Evolutionary conservation across 768 basidiomycete genomes (phyloP), one percentile per base, ranked within the genome.

Genomic region (Phylloporus sp.): DNA sequence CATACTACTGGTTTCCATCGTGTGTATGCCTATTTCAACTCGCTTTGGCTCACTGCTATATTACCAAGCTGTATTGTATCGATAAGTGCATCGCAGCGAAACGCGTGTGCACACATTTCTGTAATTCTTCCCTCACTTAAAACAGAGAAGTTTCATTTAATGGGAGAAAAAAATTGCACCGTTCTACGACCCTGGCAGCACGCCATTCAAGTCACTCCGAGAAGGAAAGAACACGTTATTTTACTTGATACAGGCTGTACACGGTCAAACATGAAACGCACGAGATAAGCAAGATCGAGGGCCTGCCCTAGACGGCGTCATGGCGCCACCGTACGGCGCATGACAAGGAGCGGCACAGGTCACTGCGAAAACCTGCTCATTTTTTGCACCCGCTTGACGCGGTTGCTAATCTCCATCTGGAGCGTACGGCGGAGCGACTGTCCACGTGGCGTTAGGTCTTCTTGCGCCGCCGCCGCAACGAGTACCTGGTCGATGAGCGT

Each of bases 401-500:
- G 81, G 56, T 77, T 82, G 44, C 76, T 76, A 49, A 90, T 71
- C 52, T 86, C 81, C 35, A 72, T 72, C 53, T 80, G 78, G 52
- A 91, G 69, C 54, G 79, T 76, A 28, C 73, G 66, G 42, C 83
- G 73, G 27, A 76, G 69, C 7, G 43, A 53, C 41, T 64, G 67
- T 23, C 69, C 70, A 38, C 73, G 74, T 12, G 76, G 51, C 20
- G 80, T 77, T 45, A 81, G 64, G 32, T 76, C 74, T 31, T 76
- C 73, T 59, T 80, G 77, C 8, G 76, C 70, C 52, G 78, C 76
- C 10, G 85, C 81, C 13, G 84, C 83, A 22, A 76, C 75, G 26
- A 93, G 75, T 31, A 93, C 85, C 68, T 91, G 86, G 68, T 94
- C 91, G 56, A 94, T 80, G 49, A 93, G 76, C 44, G 82, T 80